These are phyloP conservation scores for Trichocladium antarcticum DNA, from an alignment of 495 filamentous ascomycete species.

Conservation along the genomic window DNA sequence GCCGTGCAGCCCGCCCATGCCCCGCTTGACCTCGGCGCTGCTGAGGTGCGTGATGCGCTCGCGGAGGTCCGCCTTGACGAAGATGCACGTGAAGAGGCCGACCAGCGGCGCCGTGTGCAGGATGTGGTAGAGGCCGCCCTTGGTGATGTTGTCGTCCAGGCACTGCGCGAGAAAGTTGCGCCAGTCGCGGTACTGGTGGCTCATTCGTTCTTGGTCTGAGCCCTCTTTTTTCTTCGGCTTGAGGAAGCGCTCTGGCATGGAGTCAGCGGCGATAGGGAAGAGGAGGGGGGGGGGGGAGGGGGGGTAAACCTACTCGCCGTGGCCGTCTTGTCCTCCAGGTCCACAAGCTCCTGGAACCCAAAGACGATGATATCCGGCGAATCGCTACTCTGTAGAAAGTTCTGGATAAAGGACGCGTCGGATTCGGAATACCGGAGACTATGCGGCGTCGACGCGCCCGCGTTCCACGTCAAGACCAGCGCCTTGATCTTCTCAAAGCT, in stretches of 20 bases:
- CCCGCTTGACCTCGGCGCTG: slow-evolving; percentile 79
- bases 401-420: slow-evolving; percentile 63
- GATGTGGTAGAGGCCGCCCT: slow-evolving; percentile 64
- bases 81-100: slow-evolving; percentile 90
- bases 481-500: slow-evolving; percentile 69
- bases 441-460: slow-evolving; percentile 78
- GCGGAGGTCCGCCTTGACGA: slow-evolving; percentile 70
- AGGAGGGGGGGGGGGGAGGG: background rate
- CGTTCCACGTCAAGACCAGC: slow-evolving; percentile 88
- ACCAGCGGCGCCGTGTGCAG: slow-evolving; percentile 83
- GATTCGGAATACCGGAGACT: slow-evolving; percentile 56
- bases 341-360: slow-evolving; percentile 95
- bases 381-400: slow-evolving; percentile 57
- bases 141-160: slow-evolving; percentile 72
- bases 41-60: slow-evolving; percentile 63
- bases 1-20: slow-evolving; percentile 84
- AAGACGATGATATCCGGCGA: slow-evolving; percentile 87
- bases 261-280: slow-evolving; percentile 2
- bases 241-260: slow-evolving; percentile 51
- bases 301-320: slow-evolving; percentile 62
- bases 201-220: slow-evolving; percentile 88
- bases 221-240: slow-evolving; percentile 82
- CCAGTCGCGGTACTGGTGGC: slow-evolving; percentile 94
- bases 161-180: slow-evolving; percentile 70
- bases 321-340: slow-evolving; percentile 91